Conservation (phyloP, 1,284 basidiomycete genomes). For the Melampsora occidentalis region DNA sequence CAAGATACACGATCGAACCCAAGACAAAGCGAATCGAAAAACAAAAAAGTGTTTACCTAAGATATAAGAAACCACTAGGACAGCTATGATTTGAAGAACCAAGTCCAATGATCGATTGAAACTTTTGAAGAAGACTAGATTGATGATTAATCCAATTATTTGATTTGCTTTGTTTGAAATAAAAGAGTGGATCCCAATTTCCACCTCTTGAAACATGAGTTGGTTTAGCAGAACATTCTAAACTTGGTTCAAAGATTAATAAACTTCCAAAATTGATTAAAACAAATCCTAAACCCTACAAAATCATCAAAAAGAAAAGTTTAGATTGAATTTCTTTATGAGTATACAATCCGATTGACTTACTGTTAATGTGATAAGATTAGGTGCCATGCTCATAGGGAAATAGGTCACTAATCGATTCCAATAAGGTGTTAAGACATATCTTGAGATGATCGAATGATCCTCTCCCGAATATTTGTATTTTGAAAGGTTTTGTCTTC, state of each 20-base stretch:
- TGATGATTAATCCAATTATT: not conserved
- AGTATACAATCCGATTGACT: slow-evolving; percentile 49
- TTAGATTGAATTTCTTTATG: not conserved
- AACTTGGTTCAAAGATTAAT: slow-evolving; percentile 53
- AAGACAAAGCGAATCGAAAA: slow-evolving; percentile 67
- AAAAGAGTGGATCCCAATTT: slow-evolving; percentile 50
- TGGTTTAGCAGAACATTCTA: slow-evolving; percentile 33
- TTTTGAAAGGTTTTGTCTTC: slow-evolving; percentile 58
- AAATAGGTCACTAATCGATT: slow-evolving; percentile 88
- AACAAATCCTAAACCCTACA: slow-evolving; percentile 71
- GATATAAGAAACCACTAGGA: slow-evolving; percentile 36
- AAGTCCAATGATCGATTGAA: slow-evolving; percentile 20
- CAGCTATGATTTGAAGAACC: slow-evolving; percentile 20
- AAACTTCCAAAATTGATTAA: slow-evolving; percentile 79
- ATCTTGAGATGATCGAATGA: slow-evolving; percentile 57
- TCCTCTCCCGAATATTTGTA: slow-evolving; percentile 63
- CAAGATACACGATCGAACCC: not conserved
- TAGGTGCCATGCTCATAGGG: slow-evolving; percentile 83
- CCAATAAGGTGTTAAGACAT: slow-evolving; percentile 89
- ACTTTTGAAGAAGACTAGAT: not conserved
- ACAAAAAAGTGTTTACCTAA: slow-evolving; percentile 63
- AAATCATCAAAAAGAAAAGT: slow-evolving; percentile 60
- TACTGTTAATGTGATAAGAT: slow-evolving; percentile 64
- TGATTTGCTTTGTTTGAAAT: not conserved
- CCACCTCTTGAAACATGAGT: slow-evolving; percentile 47